Base-by-base conservation (phyloP, 768 basidiomycete genomes). In the Kwoniella heveanensis region DNA sequence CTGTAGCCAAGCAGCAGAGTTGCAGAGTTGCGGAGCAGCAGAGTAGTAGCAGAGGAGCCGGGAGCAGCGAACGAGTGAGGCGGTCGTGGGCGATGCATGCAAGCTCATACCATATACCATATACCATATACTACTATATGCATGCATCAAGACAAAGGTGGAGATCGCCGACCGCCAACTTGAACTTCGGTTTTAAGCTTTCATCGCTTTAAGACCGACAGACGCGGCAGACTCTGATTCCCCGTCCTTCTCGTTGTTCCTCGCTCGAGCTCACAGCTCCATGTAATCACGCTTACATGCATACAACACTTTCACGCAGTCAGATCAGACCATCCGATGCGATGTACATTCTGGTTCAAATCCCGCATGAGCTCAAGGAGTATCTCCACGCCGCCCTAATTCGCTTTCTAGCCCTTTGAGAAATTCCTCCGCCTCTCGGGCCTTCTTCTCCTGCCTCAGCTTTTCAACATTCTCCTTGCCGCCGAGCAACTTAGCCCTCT, bases 401-500 rank as follows among this genome's bases (percentile, higher is more conserved):
- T 74, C 73, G 30, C 52, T 52, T 49, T 67, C 73, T 26, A 75
- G 17, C 15, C 57, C 61, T 12, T 60, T 56, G 37, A 77, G 54
- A 27, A 77, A 72, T 5, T 26, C 51, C 36, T 77, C 78, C 1
- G 75, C 76, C 25, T 70, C 71, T 37, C 27, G 57, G 13, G 60
- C 65, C 39, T 68, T 64, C 55, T 60, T 63, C 56, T 74, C 67
- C 55, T 57, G 56, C 37, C 66, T 65, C 19, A 64, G 22, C 48
- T 54, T 26, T 27, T 78, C 69, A 10, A 75, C 55, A n/a, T 56
- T 67, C 30, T 73, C 69, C 37, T 67, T 56, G 5, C 78, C 73
- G 24, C 77, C 77, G 9, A 75, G 30, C 67, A 73, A 36, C 62
- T 78, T 70, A 1, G 62, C 59, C 48, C 76, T 48, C 58, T 77